Evolutionary conservation across 2,329 filamentous ascomycete genomes (phyloP).

Genomic region (Penicillium sp.): DNA sequence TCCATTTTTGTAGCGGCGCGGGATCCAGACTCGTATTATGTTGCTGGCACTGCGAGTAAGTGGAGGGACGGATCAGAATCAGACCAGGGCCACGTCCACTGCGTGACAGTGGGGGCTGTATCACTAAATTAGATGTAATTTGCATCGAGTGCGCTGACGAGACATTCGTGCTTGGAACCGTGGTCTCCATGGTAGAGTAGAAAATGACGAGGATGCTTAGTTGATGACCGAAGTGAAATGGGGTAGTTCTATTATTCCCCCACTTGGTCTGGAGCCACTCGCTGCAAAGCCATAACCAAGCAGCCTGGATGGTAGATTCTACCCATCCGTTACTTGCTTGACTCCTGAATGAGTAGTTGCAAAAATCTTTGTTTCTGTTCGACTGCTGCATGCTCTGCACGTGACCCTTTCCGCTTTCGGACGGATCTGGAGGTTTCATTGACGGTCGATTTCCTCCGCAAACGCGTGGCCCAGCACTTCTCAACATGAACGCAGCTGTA

Average conservation of each 20-base stretch:
- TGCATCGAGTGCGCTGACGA: slow-evolving; percentile 8
- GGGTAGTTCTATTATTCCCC: not conserved
- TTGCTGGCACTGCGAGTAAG: slow-evolving; percentile 21
- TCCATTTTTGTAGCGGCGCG: slow-evolving; percentile 57
- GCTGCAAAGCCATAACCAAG: not conserved
- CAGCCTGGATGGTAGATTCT: not conserved
- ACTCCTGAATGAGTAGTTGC: too few species aligned
- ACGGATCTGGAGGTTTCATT: not conserved
- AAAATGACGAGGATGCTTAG: not conserved
- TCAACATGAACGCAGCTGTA: slow-evolving; percentile 38
- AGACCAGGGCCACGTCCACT: slow-evolving; percentile 46
- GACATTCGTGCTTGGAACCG: too few species aligned
- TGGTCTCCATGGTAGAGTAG: not conserved
- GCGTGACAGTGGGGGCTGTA: slow-evolving; percentile 46
- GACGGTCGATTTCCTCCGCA: too few species aligned
- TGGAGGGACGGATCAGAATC: slow-evolving; percentile 41
- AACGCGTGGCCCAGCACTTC: not conserved
- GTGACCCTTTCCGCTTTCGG: too few species aligned
- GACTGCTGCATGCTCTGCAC: too few species aligned
- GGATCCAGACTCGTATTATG: slow-evolving; percentile 46
- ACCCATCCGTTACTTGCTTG: too few species aligned
- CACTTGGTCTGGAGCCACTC: not conserved
- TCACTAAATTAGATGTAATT: slow-evolving; percentile 7
- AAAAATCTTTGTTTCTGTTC: too few species aligned
- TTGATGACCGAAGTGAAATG: not conserved